phyloP scores from a whole-genome alignment of 139 green algal species.

The Chlorella sp. region DNA sequence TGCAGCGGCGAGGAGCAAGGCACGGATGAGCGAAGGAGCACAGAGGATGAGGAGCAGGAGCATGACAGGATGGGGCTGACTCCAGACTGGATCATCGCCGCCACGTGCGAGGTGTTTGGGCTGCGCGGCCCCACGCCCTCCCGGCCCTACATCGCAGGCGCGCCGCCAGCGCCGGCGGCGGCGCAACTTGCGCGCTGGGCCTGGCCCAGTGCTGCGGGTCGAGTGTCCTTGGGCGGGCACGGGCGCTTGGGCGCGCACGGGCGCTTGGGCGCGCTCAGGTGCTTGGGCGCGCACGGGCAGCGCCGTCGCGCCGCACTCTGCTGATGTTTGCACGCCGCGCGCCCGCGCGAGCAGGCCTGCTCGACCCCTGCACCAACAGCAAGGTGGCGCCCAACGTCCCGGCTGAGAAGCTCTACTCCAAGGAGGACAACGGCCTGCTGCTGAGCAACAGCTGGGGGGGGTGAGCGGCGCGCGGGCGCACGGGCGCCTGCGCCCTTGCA shows the following conservation, averaged over 20 bases:
- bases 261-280: not conserved
- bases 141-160: slow-evolving; percentile 66
- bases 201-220: not conserved
- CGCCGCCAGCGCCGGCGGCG: too few relatives aligned
- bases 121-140: slow-evolving; percentile 54
- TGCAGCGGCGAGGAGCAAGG: not conserved
- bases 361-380: slow-evolving; percentile 89
- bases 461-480: too few relatives aligned
- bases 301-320: not conserved
- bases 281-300: not conserved
- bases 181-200: slow-evolving; percentile 3
- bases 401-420: slow-evolving; percentile 84
- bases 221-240: not conserved
- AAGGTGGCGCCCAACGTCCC: slow-evolving; percentile 82
- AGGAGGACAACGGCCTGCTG: slow-evolving; percentile 75
- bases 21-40: not conserved
- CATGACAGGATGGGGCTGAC: not conserved
- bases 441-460: slow-evolving; percentile 75
- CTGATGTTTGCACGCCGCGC: not conserved
- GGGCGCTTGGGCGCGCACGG: not conserved
- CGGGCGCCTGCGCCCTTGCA: too few relatives aligned
- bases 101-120: slow-evolving; percentile 36
- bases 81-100: not conserved
- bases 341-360: slow-evolving; percentile 36
- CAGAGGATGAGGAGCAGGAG: not conserved